Percentiles rank a stretch among this genome's conserved stretches.
These are phyloP conservation scores for Rhodocollybia butyracea DNA, from an alignment of 768 basidiomycete species.

Conservation along the genomic window DNA sequence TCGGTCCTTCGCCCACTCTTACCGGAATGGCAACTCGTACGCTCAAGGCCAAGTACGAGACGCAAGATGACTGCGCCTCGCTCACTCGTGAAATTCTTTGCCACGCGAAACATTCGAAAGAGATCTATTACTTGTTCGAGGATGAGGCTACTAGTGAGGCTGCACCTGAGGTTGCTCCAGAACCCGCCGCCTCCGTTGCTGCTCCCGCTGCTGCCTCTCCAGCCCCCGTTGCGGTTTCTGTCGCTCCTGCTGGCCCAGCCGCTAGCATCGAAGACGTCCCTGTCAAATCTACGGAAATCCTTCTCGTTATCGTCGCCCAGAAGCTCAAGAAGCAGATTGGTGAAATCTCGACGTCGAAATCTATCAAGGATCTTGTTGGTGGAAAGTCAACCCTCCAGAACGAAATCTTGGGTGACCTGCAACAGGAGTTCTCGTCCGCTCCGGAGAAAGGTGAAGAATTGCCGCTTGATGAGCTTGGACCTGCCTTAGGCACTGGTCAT, in stretches of 20 bases:
- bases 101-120: constrained; percentile 92
- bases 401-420: constrained; percentile 95
- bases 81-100: constrained; percentile 82
- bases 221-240: constrained; percentile 38
- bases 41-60: constrained; percentile 91
- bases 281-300: constrained; percentile 85
- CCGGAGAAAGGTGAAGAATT: constrained; percentile 99
- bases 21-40: constrained; percentile 93
- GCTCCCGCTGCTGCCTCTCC: constrained; percentile 43
- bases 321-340: constrained; percentile 95
- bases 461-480: constrained; percentile 92
- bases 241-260: constrained; percentile 58
- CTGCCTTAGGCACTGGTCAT: constrained; percentile 78
- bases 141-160: constrained; percentile 61
- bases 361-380: constrained; percentile 97
- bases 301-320: constrained; percentile 88
- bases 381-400: constrained; percentile 99
- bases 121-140: constrained; percentile 97
- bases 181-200: constrained; percentile 35
- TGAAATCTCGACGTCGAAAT: constrained; percentile 87
- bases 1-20: constrained; percentile 94
- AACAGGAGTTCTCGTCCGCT: constrained; percentile 90
- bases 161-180: constrained; percentile 33
- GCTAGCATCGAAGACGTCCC: constrained; percentile 86
- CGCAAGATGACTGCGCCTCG: constrained; percentile 79